These are phyloP conservation scores for Herpetospermum pedunculosum DNA, from an alignment of 306 rosid genomes.

Conservation along the genomic window DNA sequence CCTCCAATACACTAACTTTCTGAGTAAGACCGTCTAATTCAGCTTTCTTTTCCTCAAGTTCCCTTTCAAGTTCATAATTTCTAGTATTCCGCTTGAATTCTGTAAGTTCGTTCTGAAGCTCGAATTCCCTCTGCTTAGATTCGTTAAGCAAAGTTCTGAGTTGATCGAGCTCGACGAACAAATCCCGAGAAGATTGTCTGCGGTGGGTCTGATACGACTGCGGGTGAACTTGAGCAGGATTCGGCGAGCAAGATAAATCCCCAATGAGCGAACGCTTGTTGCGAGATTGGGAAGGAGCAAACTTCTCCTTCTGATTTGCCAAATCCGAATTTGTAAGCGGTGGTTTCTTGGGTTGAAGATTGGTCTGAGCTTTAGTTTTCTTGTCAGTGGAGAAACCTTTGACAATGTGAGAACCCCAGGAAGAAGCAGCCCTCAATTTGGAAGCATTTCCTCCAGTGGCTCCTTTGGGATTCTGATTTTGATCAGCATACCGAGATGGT, in stretches of 20 bases:
- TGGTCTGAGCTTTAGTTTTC: slow-evolving; percentile 34
- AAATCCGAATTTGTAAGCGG: slow-evolving; percentile 34
- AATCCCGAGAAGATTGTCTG: slow-evolving; percentile 85
- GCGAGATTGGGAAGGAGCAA: slow-evolving; percentile 46
- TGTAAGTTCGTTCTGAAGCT: slow-evolving; percentile 63
- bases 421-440: slow-evolving; percentile 51
- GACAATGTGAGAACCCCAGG: slow-evolving; percentile 93
- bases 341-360: slow-evolving; percentile 31
- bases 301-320: slow-evolving; percentile 32
- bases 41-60: slow-evolving; percentile 26
- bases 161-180: slow-evolving; percentile 82
- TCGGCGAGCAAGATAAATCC: slow-evolving; percentile 59
- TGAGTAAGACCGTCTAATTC: slow-evolving; percentile 45
- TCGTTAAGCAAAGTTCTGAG: slow-evolving; percentile 65
- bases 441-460: slow-evolving; percentile 31
- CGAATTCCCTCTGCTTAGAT: slow-evolving; percentile 69
- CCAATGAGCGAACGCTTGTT: slow-evolving; percentile 73
- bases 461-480: slow-evolving; percentile 61
- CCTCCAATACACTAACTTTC: slow-evolving; percentile 43
- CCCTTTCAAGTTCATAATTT: slow-evolving; percentile 31
- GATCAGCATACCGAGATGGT: slow-evolving; percentile 51
- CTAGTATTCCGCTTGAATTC: slow-evolving; percentile 38
- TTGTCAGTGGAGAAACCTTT: slow-evolving; percentile 76
- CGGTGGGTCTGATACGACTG: slow-evolving; percentile 50
- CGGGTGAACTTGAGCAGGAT: slow-evolving; percentile 57